These are phyloP conservation scores for Phyllosticta citrichinensis DNA, from an alignment of 2,329 filamentous ascomycete genomes.

Conservation along the genomic window DNA sequence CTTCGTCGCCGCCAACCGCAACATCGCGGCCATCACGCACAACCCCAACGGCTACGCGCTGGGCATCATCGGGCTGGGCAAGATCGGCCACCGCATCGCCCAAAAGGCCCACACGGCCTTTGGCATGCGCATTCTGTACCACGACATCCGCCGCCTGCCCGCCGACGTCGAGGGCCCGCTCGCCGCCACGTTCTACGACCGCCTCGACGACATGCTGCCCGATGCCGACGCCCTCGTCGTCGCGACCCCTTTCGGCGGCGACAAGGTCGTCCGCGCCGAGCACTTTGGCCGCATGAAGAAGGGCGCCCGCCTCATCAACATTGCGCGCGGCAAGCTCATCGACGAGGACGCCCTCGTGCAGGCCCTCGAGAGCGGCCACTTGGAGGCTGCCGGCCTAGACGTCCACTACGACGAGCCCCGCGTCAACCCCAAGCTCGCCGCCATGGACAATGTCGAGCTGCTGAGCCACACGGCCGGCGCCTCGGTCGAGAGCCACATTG, in stretches of 20 bases:
- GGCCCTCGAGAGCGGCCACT: slow-evolving; percentile 38
- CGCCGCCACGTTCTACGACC: slow-evolving; percentile 18
- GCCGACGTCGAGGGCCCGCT: slow-evolving; percentile 12
- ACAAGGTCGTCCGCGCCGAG: slow-evolving; percentile 20
- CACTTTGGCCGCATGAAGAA: slow-evolving; percentile 39
- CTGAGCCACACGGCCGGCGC: slow-evolving; percentile 61
- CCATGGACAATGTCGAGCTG: slow-evolving; percentile 42
- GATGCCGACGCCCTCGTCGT: slow-evolving; percentile 22
- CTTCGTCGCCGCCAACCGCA: slow-evolving; percentile 11
- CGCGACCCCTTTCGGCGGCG: slow-evolving; percentile 22
- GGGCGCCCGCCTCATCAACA: slow-evolving; percentile 43
- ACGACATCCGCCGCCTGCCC: slow-evolving; percentile 17
- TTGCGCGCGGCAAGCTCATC: slow-evolving; percentile 41
- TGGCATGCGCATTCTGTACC: slow-evolving; percentile 26
- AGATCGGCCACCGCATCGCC: slow-evolving; percentile 24
- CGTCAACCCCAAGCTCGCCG: slow-evolving; percentile 39
- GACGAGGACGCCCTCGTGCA: slow-evolving; percentile 40
- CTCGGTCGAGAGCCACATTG: slow-evolving; percentile 55
- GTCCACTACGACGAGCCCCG: slow-evolving; percentile 43
- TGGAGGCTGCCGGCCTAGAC: slow-evolving; percentile 41
- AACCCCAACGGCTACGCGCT: slow-evolving; percentile 19
- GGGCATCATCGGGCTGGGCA: slow-evolving; percentile 28
- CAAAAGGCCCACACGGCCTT: slow-evolving; percentile 19
- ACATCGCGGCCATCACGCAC: slow-evolving; percentile 12
- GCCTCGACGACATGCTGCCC: slow-evolving; percentile 20